phyloP scores from a whole-genome alignment of 192 early-diverging fungal species.

The Gaertneriomyces semiglobifer region DNA sequence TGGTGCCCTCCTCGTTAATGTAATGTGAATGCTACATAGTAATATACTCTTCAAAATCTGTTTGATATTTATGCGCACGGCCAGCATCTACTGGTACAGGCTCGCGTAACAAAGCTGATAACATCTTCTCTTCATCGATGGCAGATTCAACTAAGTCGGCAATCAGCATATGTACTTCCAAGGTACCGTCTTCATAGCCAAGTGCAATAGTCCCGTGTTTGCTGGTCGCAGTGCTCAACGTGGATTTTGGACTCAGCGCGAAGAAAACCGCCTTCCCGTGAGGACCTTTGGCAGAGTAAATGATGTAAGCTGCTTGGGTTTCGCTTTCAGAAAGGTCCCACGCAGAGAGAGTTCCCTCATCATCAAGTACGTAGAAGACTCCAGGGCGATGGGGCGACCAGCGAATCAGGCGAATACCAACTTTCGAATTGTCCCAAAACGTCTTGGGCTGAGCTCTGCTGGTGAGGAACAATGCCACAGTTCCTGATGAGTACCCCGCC shows the following conservation, averaged over 20 bases:
- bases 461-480: conserved; percentile 32
- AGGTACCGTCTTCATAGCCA: conserved; percentile 30
- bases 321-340: conserved; percentile 46
- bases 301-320: conserved; percentile 23
- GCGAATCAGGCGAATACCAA: conserved; percentile 8
- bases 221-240: conserved; percentile 14
- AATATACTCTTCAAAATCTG: too few species aligned
- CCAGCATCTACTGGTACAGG: too few species aligned
- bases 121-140: conserved; percentile 33
- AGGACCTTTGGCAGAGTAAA: conserved; percentile 10
- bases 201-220: conserved; percentile 32
- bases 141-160: conserved; percentile 32
- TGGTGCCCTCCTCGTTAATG: too few species aligned
- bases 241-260: conserved; percentile 11
- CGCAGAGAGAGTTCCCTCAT: conserved; percentile 23
- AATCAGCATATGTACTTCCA: conserved; percentile 35
- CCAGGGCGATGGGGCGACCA: conserved; percentile 50
- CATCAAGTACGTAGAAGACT: conserved; percentile 46
- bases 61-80: too few species aligned
- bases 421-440: conserved; percentile 27
- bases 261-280: conserved; percentile 11
- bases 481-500: conserved; percentile 41
- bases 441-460: conserved; percentile 12
- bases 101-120: too few species aligned
- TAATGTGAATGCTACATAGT: too few species aligned